Conservation (phyloP, 116 monocot genomes). For the Dioscorea cayenensis region DNA sequence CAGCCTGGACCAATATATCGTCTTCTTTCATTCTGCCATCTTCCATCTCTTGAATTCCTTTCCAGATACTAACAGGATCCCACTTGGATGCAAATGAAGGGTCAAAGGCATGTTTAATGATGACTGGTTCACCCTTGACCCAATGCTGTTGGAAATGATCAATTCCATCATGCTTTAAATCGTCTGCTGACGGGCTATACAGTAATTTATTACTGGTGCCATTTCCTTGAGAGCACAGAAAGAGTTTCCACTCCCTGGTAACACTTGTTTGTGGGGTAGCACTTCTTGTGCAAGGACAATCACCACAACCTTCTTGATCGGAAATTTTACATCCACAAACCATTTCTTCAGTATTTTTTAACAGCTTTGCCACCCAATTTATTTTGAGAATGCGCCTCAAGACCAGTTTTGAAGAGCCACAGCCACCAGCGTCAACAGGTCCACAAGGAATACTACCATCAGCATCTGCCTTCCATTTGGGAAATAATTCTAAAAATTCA, state of each 20-base stretch:
- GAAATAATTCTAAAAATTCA: constrained; percentile 49
- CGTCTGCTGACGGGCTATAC: constrained; percentile 51
- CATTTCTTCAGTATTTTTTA: constrained; percentile 91
- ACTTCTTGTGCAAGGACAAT: constrained; percentile 23
- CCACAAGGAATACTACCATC: constrained; percentile 79
- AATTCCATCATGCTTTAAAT: constrained; percentile 55
- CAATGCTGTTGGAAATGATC: constrained; percentile 68
- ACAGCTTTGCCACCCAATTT: constrained; percentile 87
- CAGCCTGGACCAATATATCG: constrained; percentile 47
- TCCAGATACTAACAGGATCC: constrained; percentile 77
- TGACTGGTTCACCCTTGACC: constrained; percentile 73
- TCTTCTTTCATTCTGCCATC: constrained; percentile 47
- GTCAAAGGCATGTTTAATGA: constrained; percentile 62
- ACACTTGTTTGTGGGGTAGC: constrained; percentile 12
- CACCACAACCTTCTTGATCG: constrained; percentile 19
- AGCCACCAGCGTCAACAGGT: constrained; percentile 38
- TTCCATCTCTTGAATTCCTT: constrained; percentile 61
- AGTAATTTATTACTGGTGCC: constrained; percentile 32
- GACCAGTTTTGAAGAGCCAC: constrained; percentile 55
- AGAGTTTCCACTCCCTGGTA: constrained; percentile 12
- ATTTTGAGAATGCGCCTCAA: constrained; percentile 85
- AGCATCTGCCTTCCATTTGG: constrained; percentile 70
- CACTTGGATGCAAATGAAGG: constrained; percentile 59
- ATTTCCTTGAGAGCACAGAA: constrained; percentile 37
- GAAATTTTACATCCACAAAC: constrained; percentile 74